Conservation (phyloP, 345 rosid genomes). For the Citrus reticulata region DNA sequence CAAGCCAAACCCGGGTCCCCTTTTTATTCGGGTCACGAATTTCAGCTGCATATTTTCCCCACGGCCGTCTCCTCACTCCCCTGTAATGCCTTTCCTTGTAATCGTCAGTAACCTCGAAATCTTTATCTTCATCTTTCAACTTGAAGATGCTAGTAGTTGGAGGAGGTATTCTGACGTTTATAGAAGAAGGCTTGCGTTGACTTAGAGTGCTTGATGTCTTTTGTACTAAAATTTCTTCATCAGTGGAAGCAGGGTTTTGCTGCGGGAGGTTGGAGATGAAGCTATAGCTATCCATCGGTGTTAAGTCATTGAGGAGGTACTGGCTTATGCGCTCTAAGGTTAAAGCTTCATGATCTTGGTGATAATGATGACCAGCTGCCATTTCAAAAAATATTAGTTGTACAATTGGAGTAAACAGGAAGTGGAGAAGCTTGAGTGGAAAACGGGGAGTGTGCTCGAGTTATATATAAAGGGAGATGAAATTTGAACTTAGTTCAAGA, state of each 20-base stretch:
- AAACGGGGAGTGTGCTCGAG: slow-evolving; percentile 7
- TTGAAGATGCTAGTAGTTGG: not conserved
- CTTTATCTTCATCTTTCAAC: not conserved
- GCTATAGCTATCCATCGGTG: slow-evolving; percentile 30
- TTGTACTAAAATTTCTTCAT: not conserved
- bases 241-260: not conserved
- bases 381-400: not conserved
- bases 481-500: not conserved
- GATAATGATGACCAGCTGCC: slow-evolving; percentile 9
- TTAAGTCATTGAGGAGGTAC: slow-evolving; percentile 56
- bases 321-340: slow-evolving; percentile 56
- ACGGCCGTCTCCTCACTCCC: slow-evolving; percentile 81
- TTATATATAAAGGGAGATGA: slow-evolving; percentile 17
- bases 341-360: slow-evolving; percentile 28
- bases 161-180: slow-evolving; percentile 45
- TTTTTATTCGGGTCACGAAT: slow-evolving; percentile 85
- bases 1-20: slow-evolving; percentile 68
- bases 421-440: slow-evolving; percentile 26
- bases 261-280: slow-evolving; percentile 22
- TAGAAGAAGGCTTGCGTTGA: slow-evolving; percentile 58
- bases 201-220: slow-evolving; percentile 44
- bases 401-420: not conserved
- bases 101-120: not conserved
- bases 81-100: slow-evolving; percentile 58
- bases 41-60: slow-evolving; percentile 94